A percentile compares a stretch with the other conserved stretches of the same genome.
Evolutionary conservation across 2,329 filamentous ascomycete genomes (phyloP).

Genomic region (Alternaria gansuensis): DNA sequence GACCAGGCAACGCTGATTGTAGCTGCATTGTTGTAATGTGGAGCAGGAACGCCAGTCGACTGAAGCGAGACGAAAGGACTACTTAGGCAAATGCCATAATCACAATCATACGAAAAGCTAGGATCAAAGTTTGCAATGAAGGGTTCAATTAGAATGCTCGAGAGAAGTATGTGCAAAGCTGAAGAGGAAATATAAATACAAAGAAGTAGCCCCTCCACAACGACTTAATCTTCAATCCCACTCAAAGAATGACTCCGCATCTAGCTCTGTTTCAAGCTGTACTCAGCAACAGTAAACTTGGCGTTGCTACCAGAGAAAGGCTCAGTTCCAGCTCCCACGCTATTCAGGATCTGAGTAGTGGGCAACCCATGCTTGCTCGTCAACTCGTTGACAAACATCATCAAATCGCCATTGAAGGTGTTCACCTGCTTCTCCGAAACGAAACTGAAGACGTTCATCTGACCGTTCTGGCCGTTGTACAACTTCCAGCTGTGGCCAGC

Average conservation of each 20-base stretch:
- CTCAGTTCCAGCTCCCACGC: constrained; percentile 65
- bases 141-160: not conserved
- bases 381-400: constrained; percentile 67
- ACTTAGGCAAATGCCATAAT: not conserved
- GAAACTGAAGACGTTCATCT: constrained; percentile 69
- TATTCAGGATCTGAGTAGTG: constrained; percentile 62
- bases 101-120: no score
- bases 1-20: not conserved
- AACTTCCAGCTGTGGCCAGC: constrained; percentile 66
- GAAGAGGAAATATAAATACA: constrained; percentile 10
- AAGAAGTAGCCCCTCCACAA: not conserved
- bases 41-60: not conserved
- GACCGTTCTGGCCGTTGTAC: constrained; percentile 68
- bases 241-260: not conserved
- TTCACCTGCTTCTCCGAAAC: constrained; percentile 60
- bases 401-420: constrained; percentile 66
- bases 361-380: constrained; percentile 59
- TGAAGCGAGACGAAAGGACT: not conserved
- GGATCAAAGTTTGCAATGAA: not conserved
- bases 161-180: not conserved
- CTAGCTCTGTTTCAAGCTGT: constrained; percentile 46
- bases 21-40: not conserved
- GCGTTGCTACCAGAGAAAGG: constrained; percentile 63
- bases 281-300: constrained; percentile 55
- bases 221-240: not conserved